A percentile compares a stretch with the other conserved stretches of the same genome.
Evolutionary conservation across 352 stramenopile species (phyloP).

Genomic region (Globisporangium mamillatum): DNA sequence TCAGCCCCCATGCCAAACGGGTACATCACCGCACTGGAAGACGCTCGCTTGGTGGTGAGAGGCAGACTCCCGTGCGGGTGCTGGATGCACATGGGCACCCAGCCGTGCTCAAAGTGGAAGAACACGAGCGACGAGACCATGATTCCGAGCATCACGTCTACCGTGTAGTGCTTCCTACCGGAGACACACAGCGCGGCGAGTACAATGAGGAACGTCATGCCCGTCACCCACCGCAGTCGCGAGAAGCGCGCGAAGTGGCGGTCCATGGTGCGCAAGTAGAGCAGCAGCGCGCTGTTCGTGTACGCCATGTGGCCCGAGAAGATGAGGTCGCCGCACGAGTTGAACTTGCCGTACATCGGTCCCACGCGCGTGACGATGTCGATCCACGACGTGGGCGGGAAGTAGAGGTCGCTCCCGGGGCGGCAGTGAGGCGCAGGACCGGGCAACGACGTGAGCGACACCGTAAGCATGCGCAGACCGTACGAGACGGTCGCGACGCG

Average conservation of each 20-base stretch:
- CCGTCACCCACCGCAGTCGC: constrained; percentile 47
- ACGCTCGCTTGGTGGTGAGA: background rate
- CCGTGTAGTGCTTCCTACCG: constrained; percentile 73
- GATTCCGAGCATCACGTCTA: constrained; percentile 68
- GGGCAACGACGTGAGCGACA: constrained; percentile 66
- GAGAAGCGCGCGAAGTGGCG: constrained; percentile 48
- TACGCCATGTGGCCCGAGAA: constrained; percentile 80
- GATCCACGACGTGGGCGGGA: constrained; percentile 59
- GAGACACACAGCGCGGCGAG: constrained; percentile 56
- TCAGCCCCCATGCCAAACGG: background rate
- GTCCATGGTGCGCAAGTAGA: constrained; percentile 63
- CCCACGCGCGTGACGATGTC: constrained; percentile 69
- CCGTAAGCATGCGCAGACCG: constrained; percentile 60
- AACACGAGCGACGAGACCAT: constrained; percentile 64
- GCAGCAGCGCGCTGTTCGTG: constrained; percentile 58
- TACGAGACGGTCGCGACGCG: constrained; percentile 66
- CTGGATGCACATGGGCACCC: constrained; percentile 54
- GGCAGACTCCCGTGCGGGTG: constrained; percentile 11
- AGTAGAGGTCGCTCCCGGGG: constrained; percentile 44
- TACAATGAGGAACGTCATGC: constrained; percentile 43
- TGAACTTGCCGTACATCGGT: constrained; percentile 72
- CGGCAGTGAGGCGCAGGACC: constrained; percentile 69
- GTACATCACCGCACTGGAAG: background rate
- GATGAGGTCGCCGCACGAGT: constrained; percentile 73
- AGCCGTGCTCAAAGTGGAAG: constrained; percentile 79